phyloP scores from a whole-genome alignment of 108 stramenopile species.

The Stephanodiscus minutulus region DNA sequence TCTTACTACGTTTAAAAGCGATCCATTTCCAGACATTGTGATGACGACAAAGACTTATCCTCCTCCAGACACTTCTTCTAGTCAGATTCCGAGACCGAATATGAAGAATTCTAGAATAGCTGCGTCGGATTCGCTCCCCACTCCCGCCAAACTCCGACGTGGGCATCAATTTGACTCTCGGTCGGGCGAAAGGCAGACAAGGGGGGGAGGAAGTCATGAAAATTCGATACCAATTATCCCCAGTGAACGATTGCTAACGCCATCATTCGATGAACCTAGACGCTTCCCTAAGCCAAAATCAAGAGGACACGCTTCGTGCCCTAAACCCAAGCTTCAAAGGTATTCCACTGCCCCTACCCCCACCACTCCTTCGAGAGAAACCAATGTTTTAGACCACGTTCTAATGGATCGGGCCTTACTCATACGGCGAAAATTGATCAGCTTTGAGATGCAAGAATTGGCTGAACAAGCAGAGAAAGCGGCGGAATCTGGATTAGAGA shows the following conservation, averaged over 20 bases:
- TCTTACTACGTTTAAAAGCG: background rate
- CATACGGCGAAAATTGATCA: constrained; percentile 37
- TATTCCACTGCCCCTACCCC: constrained; percentile 6
- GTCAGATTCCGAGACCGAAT: background rate
- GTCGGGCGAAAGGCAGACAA: background rate
- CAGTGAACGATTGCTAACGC: background rate
- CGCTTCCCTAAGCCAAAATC: constrained; percentile 2
- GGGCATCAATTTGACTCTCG: background rate
- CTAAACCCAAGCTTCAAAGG: constrained; percentile 3
- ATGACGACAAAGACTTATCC: background rate
- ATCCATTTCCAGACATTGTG: background rate
- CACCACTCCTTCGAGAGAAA: background rate
- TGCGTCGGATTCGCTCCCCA: background rate
- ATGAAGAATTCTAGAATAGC: constrained; percentile 1
- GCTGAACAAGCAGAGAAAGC: constrained; percentile 51
- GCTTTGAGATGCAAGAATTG: constrained; percentile 44
- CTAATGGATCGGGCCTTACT: constrained; percentile 36
- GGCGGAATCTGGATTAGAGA: constrained; percentile 44
- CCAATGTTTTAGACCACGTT: constrained; percentile 27
- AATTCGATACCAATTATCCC: background rate
- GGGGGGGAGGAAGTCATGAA: background rate
- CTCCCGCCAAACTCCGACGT: background rate
- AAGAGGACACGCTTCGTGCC: background rate
- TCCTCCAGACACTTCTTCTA: background rate
- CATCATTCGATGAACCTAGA: background rate